A percentile compares a stretch with the other conserved stretches of the same genome.
These are phyloP conservation scores for Prunus mira DNA, from an alignment of 306 rosid genomes.

Conservation along the genomic window DNA sequence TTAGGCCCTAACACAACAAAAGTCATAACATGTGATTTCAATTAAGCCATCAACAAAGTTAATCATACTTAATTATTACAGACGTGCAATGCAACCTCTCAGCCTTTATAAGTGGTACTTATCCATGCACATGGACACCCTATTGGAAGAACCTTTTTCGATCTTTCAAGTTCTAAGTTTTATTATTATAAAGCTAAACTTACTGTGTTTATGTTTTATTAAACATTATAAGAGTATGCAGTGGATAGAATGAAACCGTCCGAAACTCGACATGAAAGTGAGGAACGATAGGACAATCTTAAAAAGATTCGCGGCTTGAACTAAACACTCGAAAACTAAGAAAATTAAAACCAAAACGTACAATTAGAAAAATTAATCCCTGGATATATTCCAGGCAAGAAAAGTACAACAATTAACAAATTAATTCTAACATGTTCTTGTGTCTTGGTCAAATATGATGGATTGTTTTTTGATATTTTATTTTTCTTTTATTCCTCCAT, in stretches of 20 bases:
- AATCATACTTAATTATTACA: background rate
- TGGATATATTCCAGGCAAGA: background rate
- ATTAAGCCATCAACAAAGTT: background rate
- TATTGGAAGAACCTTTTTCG: background rate
- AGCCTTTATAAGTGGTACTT: background rate
- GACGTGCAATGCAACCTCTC: background rate
- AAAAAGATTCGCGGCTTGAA: no score
- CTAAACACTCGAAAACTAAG: no score
- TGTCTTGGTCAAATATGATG: background rate
- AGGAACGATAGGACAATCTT: no score
- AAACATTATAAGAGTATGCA: no score
- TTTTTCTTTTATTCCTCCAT: background rate
- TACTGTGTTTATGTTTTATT: no score
- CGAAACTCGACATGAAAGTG: no score
- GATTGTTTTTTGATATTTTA: background rate
- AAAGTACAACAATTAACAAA: background rate
- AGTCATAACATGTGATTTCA: background rate
- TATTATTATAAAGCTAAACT: no score
- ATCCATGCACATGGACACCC: constrained; percentile 22
- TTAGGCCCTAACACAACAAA: background rate
- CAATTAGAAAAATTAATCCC: background rate
- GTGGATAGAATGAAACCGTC: no score
- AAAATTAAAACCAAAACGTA: background rate
- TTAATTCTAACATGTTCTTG: no score
- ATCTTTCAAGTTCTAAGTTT: background rate